Evolutionary conservation across 2,329 filamentous ascomycete genomes (phyloP), one percentile per base, ranked within the genome.

Genomic region (Botrytis cinerea): DNA sequence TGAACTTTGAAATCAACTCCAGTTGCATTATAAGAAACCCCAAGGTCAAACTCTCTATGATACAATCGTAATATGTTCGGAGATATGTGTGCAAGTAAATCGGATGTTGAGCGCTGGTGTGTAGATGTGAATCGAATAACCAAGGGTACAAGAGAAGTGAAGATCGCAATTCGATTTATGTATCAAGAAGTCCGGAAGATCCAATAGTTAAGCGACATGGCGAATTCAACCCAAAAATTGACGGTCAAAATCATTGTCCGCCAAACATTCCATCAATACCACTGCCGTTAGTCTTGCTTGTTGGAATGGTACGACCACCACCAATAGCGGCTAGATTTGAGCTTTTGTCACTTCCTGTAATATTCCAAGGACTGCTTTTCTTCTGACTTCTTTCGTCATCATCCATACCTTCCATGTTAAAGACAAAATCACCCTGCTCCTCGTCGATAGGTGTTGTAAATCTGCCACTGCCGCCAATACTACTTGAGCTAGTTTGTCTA

Each of bases 401-500:
- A 76, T 91, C 89, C 89, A 91, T 91, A 77, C 85, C 88, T 76
- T 91, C 89, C 89, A 91, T 91, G 78, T 84, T 88, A 79, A 91
- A 91, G 22, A 91, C 87, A 76, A 91, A 90, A 40, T 88, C 86
- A 6, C 87, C 84, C 72, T 91, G 88, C 77, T 91, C 89, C 78
- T 91, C 89, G 74, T 90, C 89, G 75, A 91, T 91, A 4, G 89
- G 89, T 0, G 88, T 90, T 2, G 89, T 89, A 79, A 90, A 90
- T 25, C 89, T 84, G 32, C 87, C 87, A 57, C 85, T 87, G 57
- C 76, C 75, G 54, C 74, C 77, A 82, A 85, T 66, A 76, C 88
- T 90, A 45, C 86, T 86, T 73, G 85, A 89, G 77, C 88, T 90
- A 51, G 89, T 84, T 79, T 90, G 88, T 66, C 88, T 85, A 77